These are phyloP conservation scores for Nitzschia sp. DNA, from an alignment of 108 stramenopile genomes.

Conservation along the genomic window DNA sequence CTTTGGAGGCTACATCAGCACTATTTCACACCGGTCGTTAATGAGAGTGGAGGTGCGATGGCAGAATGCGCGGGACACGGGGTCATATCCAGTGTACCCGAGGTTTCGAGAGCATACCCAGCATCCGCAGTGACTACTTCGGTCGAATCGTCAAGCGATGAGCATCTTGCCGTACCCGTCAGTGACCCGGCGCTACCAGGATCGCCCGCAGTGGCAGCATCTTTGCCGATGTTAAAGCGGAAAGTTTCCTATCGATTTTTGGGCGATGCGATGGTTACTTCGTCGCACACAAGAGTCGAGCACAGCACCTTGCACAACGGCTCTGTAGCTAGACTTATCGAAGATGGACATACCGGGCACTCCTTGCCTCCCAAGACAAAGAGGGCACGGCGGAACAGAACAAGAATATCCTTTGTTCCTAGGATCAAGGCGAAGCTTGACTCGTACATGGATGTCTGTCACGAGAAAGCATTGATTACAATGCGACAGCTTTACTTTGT, in stretches of 20 bases:
- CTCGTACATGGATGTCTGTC: slow-evolving; percentile 51
- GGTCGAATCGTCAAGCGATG: slow-evolving; percentile 8
- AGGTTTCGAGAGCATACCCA: slow-evolving; percentile 38
- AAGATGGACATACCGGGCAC: slow-evolving; percentile 45
- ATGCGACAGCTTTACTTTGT: slow-evolving; percentile 83
- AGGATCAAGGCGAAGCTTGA: slow-evolving; percentile 70
- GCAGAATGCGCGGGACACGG: not conserved
- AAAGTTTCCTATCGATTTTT: slow-evolving; percentile 81
- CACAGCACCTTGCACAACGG: slow-evolving; percentile 27
- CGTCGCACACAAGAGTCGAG: slow-evolving; percentile 25
- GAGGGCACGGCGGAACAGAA: slow-evolving; percentile 74
- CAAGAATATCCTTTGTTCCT: slow-evolving; percentile 81
- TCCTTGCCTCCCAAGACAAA: slow-evolving; percentile 72
- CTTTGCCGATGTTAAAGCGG: slow-evolving; percentile 59
- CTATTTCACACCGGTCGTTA: slow-evolving; percentile 77
- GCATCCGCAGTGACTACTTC: slow-evolving; percentile 5
- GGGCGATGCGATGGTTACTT: slow-evolving; percentile 47
- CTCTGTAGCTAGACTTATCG: slow-evolving; percentile 51
- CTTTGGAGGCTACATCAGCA: slow-evolving; percentile 76
- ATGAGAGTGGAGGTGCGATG: slow-evolving; percentile 56
- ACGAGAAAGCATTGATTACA: slow-evolving; percentile 70
- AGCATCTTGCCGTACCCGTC: slow-evolving; percentile 29
- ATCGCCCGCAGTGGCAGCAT: slow-evolving; percentile 19
- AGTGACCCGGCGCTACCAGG: slow-evolving; percentile 46
- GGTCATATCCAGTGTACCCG: slow-evolving; percentile 44